Conservation (phyloP, 257 asterid genomes). For the Plantago elongata region DNA sequence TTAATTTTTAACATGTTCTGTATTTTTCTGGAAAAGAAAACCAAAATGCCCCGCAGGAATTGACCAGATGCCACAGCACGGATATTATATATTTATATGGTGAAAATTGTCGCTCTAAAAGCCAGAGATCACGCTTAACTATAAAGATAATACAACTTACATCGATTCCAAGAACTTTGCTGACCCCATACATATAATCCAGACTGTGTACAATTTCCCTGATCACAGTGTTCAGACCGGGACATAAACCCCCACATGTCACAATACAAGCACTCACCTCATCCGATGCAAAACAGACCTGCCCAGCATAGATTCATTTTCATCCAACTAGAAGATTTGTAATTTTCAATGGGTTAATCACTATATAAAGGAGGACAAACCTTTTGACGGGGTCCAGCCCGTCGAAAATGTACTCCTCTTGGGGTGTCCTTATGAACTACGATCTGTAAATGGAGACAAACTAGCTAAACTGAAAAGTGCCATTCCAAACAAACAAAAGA, state of each 20-base stretch:
- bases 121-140: slow-evolving; percentile 3
- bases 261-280: slow-evolving; percentile 94
- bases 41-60: too few species aligned
- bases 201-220: slow-evolving; percentile 89
- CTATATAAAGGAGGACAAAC: slow-evolving; percentile 28
- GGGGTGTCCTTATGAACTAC: slow-evolving; percentile 93
- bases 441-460: slow-evolving; percentile 34
- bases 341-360: slow-evolving; percentile 1
- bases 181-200: slow-evolving; percentile 89
- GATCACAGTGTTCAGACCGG: slow-evolving; percentile 96
- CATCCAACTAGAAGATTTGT: slow-evolving; percentile 5
- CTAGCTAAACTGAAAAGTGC: slow-evolving; percentile 9
- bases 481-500: background rate
- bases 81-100: too few species aligned
- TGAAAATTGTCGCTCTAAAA: too few species aligned
- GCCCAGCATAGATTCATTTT: slow-evolving; percentile 21
- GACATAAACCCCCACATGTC: slow-evolving; percentile 98
- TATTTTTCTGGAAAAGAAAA: too few species aligned
- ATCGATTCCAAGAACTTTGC: slow-evolving; percentile 79
- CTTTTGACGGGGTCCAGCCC: slow-evolving; percentile 99
- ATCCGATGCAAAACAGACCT: slow-evolving; percentile 86
- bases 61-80: too few species aligned
- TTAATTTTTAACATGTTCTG: too few species aligned
- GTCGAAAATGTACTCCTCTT: slow-evolving; percentile 92
- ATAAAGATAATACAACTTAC: slow-evolving; percentile 51